Percentiles rank a stretch among this genome's conserved stretches.
Evolutionary conservation across 2,329 filamentous ascomycete genomes (phyloP).

Genomic region (Lachnellula willkommii): DNA sequence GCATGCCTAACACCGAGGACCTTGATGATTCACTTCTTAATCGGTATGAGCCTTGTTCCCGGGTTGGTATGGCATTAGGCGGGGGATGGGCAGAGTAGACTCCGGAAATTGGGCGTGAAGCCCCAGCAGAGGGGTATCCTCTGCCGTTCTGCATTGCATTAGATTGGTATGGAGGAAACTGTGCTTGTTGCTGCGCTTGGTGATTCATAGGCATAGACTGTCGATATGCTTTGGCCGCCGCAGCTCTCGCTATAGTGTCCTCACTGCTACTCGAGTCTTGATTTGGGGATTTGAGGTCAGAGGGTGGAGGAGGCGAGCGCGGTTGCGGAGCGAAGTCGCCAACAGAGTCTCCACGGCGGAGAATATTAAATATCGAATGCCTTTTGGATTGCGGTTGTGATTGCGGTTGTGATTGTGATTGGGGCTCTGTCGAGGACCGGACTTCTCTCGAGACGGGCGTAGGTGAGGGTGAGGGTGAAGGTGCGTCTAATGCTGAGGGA

Average conservation of each 20-base stretch:
- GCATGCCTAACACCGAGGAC: constrained; percentile 48
- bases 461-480: constrained; percentile 9
- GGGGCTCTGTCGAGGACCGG: constrained; percentile 25
- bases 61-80: constrained; percentile 35
- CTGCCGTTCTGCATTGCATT: constrained; percentile 37
- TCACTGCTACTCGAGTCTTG: constrained; percentile 30
- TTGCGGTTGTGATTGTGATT: background rate
- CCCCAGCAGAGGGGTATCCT: constrained; percentile 32
- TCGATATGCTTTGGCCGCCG: constrained; percentile 34
- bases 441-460: constrained; percentile 22
- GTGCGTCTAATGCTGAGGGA: background rate
- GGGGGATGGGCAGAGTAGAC: constrained; percentile 39
- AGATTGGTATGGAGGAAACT: constrained; percentile 39
- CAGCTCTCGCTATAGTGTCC: constrained; percentile 24
- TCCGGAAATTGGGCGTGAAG: constrained; percentile 41
- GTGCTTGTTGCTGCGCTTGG: constrained; percentile 39
- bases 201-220: constrained; percentile 39
- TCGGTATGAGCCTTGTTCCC: constrained; percentile 43
- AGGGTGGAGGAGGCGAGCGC: constrained; percentile 16
- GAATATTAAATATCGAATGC: constrained; percentile 33
- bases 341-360: constrained; percentile 28
- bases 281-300: constrained; percentile 17
- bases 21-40: constrained; percentile 54
- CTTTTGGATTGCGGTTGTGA: constrained; percentile 23
- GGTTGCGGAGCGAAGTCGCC: constrained; percentile 18